A percentile compares a stretch with the other conserved stretches of the same genome.
Evolutionary conservation across 2,329 filamentous ascomycete genomes (phyloP).

Genomic region (Aspergillus uvarum): DNA sequence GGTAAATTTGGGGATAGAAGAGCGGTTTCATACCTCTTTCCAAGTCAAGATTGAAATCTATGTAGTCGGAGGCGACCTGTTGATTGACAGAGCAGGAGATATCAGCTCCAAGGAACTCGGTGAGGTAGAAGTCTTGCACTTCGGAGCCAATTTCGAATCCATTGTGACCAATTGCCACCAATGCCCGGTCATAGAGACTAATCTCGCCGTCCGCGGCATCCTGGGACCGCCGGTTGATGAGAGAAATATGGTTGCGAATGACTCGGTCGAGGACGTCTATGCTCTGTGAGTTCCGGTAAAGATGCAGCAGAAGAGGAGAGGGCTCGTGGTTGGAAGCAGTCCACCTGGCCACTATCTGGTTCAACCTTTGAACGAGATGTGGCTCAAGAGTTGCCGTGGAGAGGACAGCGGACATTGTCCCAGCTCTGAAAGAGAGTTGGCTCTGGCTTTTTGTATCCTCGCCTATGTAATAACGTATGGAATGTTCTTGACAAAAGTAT

Average conservation of each 20-base stretch:
- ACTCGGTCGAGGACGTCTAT: constrained; percentile 31
- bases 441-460: background rate
- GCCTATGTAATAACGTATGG: background rate
- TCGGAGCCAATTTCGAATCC: constrained; percentile 17
- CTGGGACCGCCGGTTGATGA: constrained; percentile 38
- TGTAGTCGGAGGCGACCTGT: constrained; percentile 28
- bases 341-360: constrained; percentile 31
- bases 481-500: background rate
- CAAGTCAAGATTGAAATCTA: constrained; percentile 28
- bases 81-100: constrained; percentile 18
- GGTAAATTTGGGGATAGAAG: no score
- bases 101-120: constrained; percentile 38
- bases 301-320: constrained; percentile 28
- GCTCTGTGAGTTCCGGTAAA: constrained; percentile 28
- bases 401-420: constrained; percentile 4
- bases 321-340: constrained; percentile 22
- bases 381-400: background rate
- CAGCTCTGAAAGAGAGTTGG: background rate
- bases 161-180: constrained; percentile 22
- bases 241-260: constrained; percentile 35
- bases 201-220: constrained; percentile 37
- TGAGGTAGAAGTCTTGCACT: constrained; percentile 40
- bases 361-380: constrained; percentile 15
- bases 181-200: constrained; percentile 43
- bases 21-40: constrained; percentile 21